Evolutionary conservation across 306 rosid species (phyloP).

Genomic region (Castanea crenata): DNA sequence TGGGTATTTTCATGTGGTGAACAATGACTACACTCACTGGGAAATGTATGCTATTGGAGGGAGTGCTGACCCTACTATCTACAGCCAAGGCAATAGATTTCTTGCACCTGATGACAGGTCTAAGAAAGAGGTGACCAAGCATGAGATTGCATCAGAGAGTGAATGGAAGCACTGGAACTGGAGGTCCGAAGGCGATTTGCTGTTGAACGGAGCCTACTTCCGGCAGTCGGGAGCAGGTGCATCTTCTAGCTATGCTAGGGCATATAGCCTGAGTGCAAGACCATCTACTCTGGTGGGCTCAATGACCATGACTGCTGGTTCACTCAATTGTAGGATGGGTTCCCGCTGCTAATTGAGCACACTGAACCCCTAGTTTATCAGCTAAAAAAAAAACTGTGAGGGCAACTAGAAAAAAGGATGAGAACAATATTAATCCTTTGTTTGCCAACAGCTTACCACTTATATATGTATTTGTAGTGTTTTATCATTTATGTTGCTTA

Average conservation of each 20-base stretch:
- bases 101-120: conserved; percentile 57
- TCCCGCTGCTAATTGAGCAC: conserved; percentile 36
- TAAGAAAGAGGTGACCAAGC: conserved; percentile 79
- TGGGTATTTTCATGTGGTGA: conserved; percentile 89
- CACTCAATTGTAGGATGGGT: conserved; percentile 64
- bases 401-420: neutral
- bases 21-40: conserved; percentile 94
- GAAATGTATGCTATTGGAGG: conserved; percentile 98
- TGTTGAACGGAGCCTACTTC: conserved; percentile 83
- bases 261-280: conserved; percentile 76
- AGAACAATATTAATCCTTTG: neutral
- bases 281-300: conserved; percentile 83
- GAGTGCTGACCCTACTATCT: conserved; percentile 80
- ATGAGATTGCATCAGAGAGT: conserved; percentile 60
- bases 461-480: conserved; percentile 1
- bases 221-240: conserved; percentile 66
- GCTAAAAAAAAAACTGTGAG: neutral
- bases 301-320: conserved; percentile 77
- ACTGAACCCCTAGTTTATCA: neutral
- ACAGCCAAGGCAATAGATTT: conserved; percentile 86
- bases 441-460: conserved; percentile 3
- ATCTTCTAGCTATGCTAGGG: conserved; percentile 61
- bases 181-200: conserved; percentile 82
- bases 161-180: conserved; percentile 82
- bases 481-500: neutral